Percentiles rank a stretch among this genome's conserved stretches.
Conservation (phyloP, 106 monocot genomes). For the Dendrobium chrysotoxum region DNA sequence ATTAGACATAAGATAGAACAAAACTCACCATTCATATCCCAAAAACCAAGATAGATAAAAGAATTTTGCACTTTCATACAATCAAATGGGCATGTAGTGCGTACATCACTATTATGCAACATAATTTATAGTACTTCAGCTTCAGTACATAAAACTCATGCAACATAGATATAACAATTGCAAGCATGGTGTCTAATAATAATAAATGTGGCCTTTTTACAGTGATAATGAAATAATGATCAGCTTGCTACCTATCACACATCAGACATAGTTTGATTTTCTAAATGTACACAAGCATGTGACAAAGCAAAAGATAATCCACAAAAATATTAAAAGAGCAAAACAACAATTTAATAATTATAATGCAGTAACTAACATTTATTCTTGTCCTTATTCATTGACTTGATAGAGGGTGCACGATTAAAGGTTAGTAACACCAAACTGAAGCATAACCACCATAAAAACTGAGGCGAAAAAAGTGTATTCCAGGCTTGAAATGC, state of each 20-base stretch:
- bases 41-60: not conserved
- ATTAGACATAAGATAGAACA: not conserved
- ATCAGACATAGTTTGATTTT: not conserved
- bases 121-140: not conserved
- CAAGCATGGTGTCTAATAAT: not conserved
- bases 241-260: not conserved
- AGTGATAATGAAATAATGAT: not conserved
- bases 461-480: not conserved
- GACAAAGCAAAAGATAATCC: not conserved
- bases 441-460: not conserved
- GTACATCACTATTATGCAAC: not conserved
- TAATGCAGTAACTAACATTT: not conserved
- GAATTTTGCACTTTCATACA: not conserved
- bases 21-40: not conserved
- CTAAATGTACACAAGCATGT: not conserved
- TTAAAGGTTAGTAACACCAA: not conserved
- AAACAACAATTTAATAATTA: not conserved
- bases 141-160: not conserved
- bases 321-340: not conserved
- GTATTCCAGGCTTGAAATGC: not conserved
- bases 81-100: not conserved
- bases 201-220: not conserved
- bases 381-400: not conserved
- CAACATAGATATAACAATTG: not conserved
- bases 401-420: not conserved